A percentile compares a stretch with the other conserved stretches of the same genome.
phyloP scores from a whole-genome alignment of 257 asterid genomes.

The Solanum virginianum region DNA sequence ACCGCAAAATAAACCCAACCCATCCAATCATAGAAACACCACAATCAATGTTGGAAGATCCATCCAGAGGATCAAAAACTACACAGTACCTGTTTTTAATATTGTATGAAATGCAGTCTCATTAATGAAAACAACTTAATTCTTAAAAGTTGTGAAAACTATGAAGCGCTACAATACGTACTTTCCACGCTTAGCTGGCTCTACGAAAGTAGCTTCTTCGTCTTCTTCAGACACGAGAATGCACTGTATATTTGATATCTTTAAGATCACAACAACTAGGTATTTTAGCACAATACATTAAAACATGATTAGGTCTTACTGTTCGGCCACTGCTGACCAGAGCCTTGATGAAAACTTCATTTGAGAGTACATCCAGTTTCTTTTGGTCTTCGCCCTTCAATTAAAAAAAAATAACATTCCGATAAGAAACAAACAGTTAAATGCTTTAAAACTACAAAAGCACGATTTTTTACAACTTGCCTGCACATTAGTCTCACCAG shows the following conservation, averaged over 20 bases:
- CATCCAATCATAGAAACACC: constrained; percentile 59
- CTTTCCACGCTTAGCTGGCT: constrained; percentile 73
- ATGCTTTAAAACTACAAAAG: not conserved
- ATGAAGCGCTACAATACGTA: constrained; percentile 14
- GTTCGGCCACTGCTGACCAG: constrained; percentile 93
- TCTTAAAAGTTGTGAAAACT: not conserved
- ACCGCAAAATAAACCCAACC: not conserved
- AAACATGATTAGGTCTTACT: constrained; percentile 30
- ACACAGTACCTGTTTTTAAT: constrained; percentile 65
- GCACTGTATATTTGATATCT: constrained; percentile 31
- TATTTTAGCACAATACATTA: not conserved
- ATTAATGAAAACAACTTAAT: not conserved
- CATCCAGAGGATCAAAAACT: constrained; percentile 95
- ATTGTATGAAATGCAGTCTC: not conserved
- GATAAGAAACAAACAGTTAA: not conserved
- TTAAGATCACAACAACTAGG: not conserved
- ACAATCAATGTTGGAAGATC: constrained; percentile 97
- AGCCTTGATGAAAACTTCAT: constrained; percentile 88
- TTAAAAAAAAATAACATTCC: not conserved
- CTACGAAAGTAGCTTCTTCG: constrained; percentile 83
- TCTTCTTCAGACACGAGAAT: constrained; percentile 97
- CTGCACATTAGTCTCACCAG: constrained; percentile 98
- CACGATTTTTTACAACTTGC: constrained; percentile 19
- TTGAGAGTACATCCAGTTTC: constrained; percentile 90
- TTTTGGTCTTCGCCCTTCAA: constrained; percentile 86